Evolutionary conservation across 2,329 filamentous ascomycete genomes (phyloP), one percentile per base, ranked within the genome.

Genomic region (Diplodia mutila): DNA sequence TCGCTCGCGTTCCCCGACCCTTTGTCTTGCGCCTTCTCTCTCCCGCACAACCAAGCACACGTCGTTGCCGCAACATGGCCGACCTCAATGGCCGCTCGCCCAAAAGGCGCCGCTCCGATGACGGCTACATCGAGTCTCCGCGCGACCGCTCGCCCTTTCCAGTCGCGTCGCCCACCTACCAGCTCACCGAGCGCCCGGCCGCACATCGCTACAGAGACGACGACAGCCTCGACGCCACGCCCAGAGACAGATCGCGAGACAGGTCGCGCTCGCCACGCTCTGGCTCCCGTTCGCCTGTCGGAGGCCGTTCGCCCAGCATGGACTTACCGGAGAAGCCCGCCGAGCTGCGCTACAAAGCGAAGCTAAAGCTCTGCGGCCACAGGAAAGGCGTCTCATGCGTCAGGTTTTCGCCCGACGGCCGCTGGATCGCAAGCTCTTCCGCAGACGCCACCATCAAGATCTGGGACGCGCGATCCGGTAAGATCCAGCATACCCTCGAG

Each of bases 391-490:
- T 98, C 1, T 91, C 94, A 2, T 89, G 92, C 65, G 92, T 97
- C 59, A 91, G 91, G 73, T 96, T 97, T 80, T 97, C 94, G 1
- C 95, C 94, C 0, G 90, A 97, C 80, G 93, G 93, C 5, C 86
- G 87, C 37, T 95, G 91, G 88, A 92, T 99, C 71, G 95, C 95
- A 23, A 95, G 91, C 70, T 91, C 90, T 64, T 97, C 93, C 39
- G 93, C 94, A 23, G 95, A 99, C 80, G 91, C 88, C 66, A 95
- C 93, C 8, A 87, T 97, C 75, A 97, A 95, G 79, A 89, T 98
- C 68, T 99, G 95, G 94, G 89, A 94, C 76, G 89, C 92, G 1
- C 78, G 80, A 0, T 94, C 91, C 0, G 94, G 94, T 57, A 86
- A 85, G 67, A 89, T 95, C 69, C 88, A 94, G 76, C 91, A 97